Base-by-base conservation (phyloP, 1,284 basidiomycete species). In the Hymenochaete sp. region DNA sequence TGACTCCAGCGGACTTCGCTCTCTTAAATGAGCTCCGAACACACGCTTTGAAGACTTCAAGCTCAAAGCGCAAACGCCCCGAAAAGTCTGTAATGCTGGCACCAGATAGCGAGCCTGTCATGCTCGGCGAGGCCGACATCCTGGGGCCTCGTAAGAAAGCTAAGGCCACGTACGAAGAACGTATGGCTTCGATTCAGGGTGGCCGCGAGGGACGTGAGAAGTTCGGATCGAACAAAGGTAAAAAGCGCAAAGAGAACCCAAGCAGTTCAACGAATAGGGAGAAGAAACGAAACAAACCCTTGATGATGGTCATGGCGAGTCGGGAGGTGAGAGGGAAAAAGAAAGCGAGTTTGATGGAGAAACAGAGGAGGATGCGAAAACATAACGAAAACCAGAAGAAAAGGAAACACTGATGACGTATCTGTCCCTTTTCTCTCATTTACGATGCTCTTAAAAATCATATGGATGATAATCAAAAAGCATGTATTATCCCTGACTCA, bases 1-100 rank as follows among this genome's bases (percentile, higher is more conserved):
- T 98, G 27, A 98, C 96, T 0, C 96, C 96, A 0, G 93, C 93
- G 22, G 95, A 99, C 65, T 98, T 98, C 62, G 89, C 89, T 0
- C 70, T 97, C 42, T 75, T 98, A 46, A 90, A 91, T 57, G 90
- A 97, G 56, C 78, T 98, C 7, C 83, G 86, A 6, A 74, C 92
- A 47, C 76, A 88, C 65, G 87, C 84, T 0, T 89, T 89, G n/a
- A 26, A 32, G 3, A 21, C 18, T 10, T 36, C 14, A 9, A 36
- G 87, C 3, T 72, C 80, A 19, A 93, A 93, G 62, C 83, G 95
- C 45, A 97, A 93, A 67, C 80, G 89, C 7, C 84, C 82, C 1
- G 68, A 71, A 1, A 79, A 79, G 56, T 65, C 70, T 0, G 58
- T 68, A 19, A 60, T 67, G 9, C 53, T 64, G 2, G 62, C 63